Evolutionary conservation across 2,329 filamentous ascomycete species (phyloP), one percentile per base, ranked within the genome.

Genomic region (Cordyceps cateniannulata): DNA sequence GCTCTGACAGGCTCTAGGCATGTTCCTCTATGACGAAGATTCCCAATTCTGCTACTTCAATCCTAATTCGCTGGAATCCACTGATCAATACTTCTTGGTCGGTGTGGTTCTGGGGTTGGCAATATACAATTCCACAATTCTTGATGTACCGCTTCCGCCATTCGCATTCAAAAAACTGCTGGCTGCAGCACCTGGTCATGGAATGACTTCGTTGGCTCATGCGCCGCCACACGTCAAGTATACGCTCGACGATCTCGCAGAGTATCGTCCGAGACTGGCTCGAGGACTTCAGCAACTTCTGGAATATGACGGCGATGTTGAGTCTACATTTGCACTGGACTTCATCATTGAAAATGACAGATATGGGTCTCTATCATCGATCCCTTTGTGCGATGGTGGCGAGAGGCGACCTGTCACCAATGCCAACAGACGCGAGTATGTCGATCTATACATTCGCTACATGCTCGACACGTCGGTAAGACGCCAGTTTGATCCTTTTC

Each of bases 21-120:
- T 97, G 74, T 97, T 97, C 71, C 78, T 89, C 8, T 96, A 96
- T 72, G 93, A 96, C 64, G 91, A 96, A 56, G 91, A 96, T 68
- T 96, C 92, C 3, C 84, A 85, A 51, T 91, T 89, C 70, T 96
- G 93, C 75, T 97, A 96, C 73, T 97, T 97, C 77, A 96, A 96
- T 70, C 89, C 92, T 0, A 85, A 88, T 70, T 91, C 90, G 18
- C 92, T 96, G 67, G 93, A 96, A 71, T 93, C 90, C 0, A 93
- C 91, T 0, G 91, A 96, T 69, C 91, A 96, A 66, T 97, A 90
- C 73, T 96, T 95, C 70, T 81, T 96, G 24, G 89, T 97, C 29
- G 93, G 93, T 1, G 90, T 95, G 14, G 81, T 96, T 8, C 81
- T 97, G 59, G 93, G 93, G 0, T 79, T 97, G 62, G 93, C 93